Percentiles rank a stretch among this genome's conserved stretches.
These are phyloP conservation scores for Microdochium bolleyi DNA, from an alignment of 2,329 filamentous ascomycete genomes.

Conservation along the genomic window DNA sequence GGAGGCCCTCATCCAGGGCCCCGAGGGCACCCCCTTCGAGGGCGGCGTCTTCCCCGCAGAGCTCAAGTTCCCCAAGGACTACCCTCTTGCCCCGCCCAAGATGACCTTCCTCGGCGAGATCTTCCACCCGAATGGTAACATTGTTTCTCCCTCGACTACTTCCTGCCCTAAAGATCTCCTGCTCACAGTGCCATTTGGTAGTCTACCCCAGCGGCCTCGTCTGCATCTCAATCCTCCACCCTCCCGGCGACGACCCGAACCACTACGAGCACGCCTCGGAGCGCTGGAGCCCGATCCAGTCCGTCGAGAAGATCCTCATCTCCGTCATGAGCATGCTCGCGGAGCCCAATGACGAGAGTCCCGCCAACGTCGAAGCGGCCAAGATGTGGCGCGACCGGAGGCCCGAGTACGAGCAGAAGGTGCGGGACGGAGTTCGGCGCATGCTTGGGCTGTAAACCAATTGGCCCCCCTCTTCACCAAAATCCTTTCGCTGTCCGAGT, in stretches of 20 bases:
- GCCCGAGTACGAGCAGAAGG: conserved; percentile 76
- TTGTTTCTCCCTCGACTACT: conserved; percentile 1
- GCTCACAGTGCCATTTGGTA: conserved; percentile 23
- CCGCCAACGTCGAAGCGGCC: conserved; percentile 91
- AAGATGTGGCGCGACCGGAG: conserved; percentile 91
- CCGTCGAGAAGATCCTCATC: conserved; percentile 94
- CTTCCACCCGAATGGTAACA: conserved; percentile 88
- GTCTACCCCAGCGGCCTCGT: conserved; percentile 89
- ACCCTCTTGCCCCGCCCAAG: conserved; percentile 88
- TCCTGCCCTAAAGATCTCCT: not conserved
- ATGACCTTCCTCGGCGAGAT: conserved; percentile 95
- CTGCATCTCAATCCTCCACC: conserved; percentile 96
- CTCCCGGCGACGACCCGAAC: conserved; percentile 93
- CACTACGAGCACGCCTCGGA: conserved; percentile 96
- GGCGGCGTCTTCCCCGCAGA: conserved; percentile 93
- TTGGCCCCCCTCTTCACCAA: not conserved
- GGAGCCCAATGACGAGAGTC: conserved; percentile 94
- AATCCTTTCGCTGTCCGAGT: no score
- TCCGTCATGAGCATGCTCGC: conserved; percentile 98
- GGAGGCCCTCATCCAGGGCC: conserved; percentile 94
- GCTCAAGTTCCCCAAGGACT: conserved; percentile 91
- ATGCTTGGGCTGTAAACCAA: conserved; percentile 61
- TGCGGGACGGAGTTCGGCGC: conserved; percentile 72
- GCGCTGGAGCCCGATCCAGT: conserved; percentile 94
- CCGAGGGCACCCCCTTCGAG: conserved; percentile 92